phyloP scores from a whole-genome alignment of 352 stramenopile species.

The Globisporangium ultimum region DNA sequence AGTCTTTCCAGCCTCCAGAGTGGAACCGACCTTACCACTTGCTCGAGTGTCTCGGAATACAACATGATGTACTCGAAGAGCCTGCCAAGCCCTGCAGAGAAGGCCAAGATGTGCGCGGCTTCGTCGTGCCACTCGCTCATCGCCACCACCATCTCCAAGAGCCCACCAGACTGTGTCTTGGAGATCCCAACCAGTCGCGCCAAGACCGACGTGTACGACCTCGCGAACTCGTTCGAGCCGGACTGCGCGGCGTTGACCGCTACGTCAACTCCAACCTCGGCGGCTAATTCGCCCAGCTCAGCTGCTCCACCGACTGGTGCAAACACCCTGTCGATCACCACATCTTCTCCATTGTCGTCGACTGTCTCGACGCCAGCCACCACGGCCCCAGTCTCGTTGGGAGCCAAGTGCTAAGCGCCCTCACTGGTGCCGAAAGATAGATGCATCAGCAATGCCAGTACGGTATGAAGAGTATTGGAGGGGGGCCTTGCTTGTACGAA shows the following conservation, averaged over 20 bases:
- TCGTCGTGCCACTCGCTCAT: slow-evolving; percentile 31
- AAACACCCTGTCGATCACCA: too few relatives aligned
- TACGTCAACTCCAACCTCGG: neutral
- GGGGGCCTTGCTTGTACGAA: too few relatives aligned
- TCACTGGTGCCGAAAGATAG: too few relatives aligned
- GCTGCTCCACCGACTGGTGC: too few relatives aligned
- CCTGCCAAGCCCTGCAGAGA: slow-evolving; percentile 28
- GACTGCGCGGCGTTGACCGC: slow-evolving; percentile 1
- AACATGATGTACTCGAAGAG: slow-evolving; percentile 31
- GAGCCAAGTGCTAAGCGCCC: too few relatives aligned
- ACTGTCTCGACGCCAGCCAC: too few relatives aligned
- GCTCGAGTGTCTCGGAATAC: slow-evolving; percentile 24
- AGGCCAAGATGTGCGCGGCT: slow-evolving; percentile 31
- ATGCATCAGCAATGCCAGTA: too few relatives aligned
- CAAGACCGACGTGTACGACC: slow-evolving; percentile 34
- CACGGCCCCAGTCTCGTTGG: too few relatives aligned
- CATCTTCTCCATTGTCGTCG: too few relatives aligned
- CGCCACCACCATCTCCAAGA: slow-evolving; percentile 20
- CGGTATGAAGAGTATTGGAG: too few relatives aligned
- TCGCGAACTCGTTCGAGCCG: slow-evolving; percentile 54
- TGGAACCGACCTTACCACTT: slow-evolving; percentile 17
- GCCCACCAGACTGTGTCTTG: slow-evolving; percentile 36
- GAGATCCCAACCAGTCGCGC: slow-evolving; percentile 30
- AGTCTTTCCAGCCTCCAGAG: slow-evolving; percentile 9
- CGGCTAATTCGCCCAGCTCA: neutral